Conservation (phyloP, 257 asterid species). For the Capsicum baccatum region DNA sequence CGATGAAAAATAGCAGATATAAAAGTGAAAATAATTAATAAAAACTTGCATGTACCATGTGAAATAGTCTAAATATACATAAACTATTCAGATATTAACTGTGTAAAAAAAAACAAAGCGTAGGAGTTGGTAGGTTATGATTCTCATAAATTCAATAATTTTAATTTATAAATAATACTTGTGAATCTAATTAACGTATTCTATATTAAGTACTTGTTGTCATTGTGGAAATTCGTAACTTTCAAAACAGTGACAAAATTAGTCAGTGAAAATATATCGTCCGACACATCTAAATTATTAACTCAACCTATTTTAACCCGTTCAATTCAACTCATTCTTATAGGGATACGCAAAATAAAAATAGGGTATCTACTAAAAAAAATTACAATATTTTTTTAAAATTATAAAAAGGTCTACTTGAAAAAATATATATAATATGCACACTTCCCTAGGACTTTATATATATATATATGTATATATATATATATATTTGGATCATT, state of each 20-base stretch:
- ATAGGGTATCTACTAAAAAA: neutral
- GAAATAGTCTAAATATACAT: neutral
- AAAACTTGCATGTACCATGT: neutral
- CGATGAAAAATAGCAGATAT: neutral
- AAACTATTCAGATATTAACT: neutral
- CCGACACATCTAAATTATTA: too few relatives aligned
- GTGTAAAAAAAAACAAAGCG: neutral
- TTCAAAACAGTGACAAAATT: too few relatives aligned
- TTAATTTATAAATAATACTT: too few relatives aligned
- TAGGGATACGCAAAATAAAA: neutral
- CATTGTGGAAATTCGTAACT: too few relatives aligned
- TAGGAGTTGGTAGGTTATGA: neutral
- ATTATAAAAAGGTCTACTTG: neutral
- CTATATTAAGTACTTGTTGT: too few relatives aligned
- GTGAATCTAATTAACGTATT: too few relatives aligned
- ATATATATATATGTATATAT: too few relatives aligned
- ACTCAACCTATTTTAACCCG: too few relatives aligned
- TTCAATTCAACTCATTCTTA: neutral
- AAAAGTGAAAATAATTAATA: neutral
- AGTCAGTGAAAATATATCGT: too few relatives aligned
- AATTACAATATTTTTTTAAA: too few relatives aligned
- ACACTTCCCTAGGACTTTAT: neutral
- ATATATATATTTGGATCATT: neutral
- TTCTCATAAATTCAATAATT: neutral
- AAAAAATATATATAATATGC: neutral